These are phyloP conservation scores for Rhizopogon vinicolor DNA, from an alignment of 768 basidiomycete species.

Conservation along the genomic window DNA sequence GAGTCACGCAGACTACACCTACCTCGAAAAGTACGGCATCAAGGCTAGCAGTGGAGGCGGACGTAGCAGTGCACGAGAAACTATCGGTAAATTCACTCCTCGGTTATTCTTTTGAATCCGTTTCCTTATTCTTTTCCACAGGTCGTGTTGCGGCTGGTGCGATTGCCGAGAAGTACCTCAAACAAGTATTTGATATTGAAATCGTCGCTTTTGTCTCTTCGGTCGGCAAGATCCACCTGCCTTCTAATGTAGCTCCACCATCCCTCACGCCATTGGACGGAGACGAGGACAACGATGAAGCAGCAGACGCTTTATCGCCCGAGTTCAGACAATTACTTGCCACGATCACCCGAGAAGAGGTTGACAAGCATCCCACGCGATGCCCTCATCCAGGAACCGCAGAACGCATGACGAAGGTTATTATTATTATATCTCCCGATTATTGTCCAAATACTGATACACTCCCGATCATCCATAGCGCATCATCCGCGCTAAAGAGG, in stretches of 20 bases:
- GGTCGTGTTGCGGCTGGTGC: constrained; percentile 97
- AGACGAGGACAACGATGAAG: constrained; percentile 57
- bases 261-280: constrained; percentile 34
- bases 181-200: constrained; percentile 81
- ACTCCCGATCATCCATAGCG: constrained; percentile 45
- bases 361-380: constrained; percentile 82
- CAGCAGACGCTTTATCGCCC: constrained; percentile 70
- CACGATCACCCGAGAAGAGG: constrained; percentile 78
- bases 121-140: constrained; percentile 24
- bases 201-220: constrained; percentile 97
- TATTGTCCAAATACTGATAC: constrained; percentile 30
- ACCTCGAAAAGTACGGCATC: constrained; percentile 94
- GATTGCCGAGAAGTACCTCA: constrained; percentile 95
- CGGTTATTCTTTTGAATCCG: not conserved
- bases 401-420: constrained; percentile 84
- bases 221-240: constrained; percentile 89
- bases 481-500: constrained; percentile 89
- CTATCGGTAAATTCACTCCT: constrained; percentile 60
- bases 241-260: constrained; percentile 41
- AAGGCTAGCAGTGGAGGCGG: constrained; percentile 98
- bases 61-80: constrained; percentile 91
- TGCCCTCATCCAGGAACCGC: constrained; percentile 91
- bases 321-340: constrained; percentile 80
- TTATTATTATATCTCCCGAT: constrained; percentile 9
- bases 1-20: constrained; percentile 97